Evolutionary conservation across 805 yeast genomes (phyloP).

Genomic region (Lachancea dasiensis): DNA sequence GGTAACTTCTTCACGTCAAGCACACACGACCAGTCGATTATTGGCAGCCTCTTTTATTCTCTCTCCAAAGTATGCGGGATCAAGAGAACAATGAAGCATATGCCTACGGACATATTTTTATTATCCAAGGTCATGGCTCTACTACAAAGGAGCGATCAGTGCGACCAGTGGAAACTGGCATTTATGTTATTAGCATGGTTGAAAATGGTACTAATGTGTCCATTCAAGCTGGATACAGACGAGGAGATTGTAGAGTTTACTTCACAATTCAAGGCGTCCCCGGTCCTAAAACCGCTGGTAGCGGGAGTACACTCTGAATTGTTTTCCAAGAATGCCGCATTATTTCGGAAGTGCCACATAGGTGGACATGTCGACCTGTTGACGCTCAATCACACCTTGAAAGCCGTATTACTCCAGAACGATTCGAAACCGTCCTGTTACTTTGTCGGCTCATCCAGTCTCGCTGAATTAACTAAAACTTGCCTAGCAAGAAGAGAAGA

Average conservation of each 20-base stretch:
- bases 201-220: conserved; percentile 60
- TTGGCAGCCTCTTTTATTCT: conserved; percentile 44
- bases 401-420: conserved; percentile 6
- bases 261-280: conserved; percentile 37
- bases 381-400: conserved; percentile 18
- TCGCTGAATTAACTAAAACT: conserved; percentile 38
- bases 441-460: conserved; percentile 5
- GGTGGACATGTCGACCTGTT: conserved; percentile 15
- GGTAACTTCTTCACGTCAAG: conserved; percentile 5
- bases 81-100: conserved; percentile 52
- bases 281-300: conserved; percentile 34
- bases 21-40: conserved; percentile 4
- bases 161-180: conserved; percentile 40
- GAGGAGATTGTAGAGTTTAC: conserved; percentile 35
- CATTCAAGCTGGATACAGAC: conserved; percentile 51
- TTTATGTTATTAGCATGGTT: conserved; percentile 65
- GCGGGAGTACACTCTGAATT: conserved; percentile 29
- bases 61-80: conserved; percentile 62
- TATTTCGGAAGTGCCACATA: conserved; percentile 8
- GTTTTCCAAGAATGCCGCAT: conserved; percentile 23
- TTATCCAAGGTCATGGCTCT: conserved; percentile 35
- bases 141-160: conserved; percentile 14
- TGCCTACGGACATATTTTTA: conserved; percentile 53
- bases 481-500: conserved; percentile 24
- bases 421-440: neutral